phyloP scores from a whole-genome alignment of 441 rosid genomes.

The Corymbia citriodora region DNA sequence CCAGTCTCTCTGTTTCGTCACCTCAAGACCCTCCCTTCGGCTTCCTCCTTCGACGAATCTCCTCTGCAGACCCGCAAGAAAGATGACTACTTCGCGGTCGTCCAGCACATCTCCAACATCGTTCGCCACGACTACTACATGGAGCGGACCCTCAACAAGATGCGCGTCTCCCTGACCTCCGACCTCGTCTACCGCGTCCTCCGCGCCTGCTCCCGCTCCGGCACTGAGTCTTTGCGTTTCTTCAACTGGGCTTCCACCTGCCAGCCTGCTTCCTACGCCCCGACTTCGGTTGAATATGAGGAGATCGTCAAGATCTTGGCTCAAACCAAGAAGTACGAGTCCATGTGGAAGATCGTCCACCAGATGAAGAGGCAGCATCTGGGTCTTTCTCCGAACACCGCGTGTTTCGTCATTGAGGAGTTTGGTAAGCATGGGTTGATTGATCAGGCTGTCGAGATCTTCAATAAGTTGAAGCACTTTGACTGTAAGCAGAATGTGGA shows the following conservation, averaged over 20 bases:
- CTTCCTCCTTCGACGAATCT: neutral
- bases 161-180: constrained; percentile 48
- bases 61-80: constrained; percentile 15
- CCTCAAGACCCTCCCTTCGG: neutral
- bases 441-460: constrained; percentile 84
- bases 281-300: constrained; percentile 70
- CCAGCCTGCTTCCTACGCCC: constrained; percentile 34
- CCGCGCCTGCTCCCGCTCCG: constrained; percentile 61
- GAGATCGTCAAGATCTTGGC: constrained; percentile 64
- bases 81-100: constrained; percentile 72
- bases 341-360: constrained; percentile 78
- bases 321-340: constrained; percentile 45
- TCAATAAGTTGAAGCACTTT: constrained; percentile 48
- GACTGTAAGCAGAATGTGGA: constrained; percentile 45
- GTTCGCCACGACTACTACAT: constrained; percentile 79
- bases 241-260: constrained; percentile 74
- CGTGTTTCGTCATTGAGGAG: constrained; percentile 63
- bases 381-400: constrained; percentile 49
- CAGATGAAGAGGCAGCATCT: constrained; percentile 47
- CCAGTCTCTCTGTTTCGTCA: neutral
- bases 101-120: constrained; percentile 76
- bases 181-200: constrained; percentile 84
- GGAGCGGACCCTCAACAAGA: constrained; percentile 66
- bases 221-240: constrained; percentile 73
- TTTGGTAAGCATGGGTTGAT: constrained; percentile 65